Base-by-base conservation (phyloP, 192 early-diverging fungal species). In the Coemansia sp. region DNA sequence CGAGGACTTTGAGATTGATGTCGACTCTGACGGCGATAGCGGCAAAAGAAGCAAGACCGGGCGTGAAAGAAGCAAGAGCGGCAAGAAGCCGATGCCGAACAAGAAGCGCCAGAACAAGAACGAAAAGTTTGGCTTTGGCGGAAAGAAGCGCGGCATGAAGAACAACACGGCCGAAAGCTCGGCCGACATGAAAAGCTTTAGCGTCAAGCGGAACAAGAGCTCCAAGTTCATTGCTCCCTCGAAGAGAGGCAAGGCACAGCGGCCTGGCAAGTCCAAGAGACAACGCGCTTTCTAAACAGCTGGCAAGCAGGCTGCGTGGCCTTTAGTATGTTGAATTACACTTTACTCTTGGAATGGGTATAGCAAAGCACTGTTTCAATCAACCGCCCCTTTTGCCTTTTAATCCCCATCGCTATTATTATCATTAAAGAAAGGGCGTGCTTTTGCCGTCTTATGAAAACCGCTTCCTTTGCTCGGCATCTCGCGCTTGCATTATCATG, bases 91-190 rank as follows among this genome's bases (percentile, higher is more conserved):
- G 11, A 61, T 35, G 49, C 62, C 68, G 13, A 72, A 57, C 66
- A 62, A 65, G 39, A 89, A 87, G 68, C 85, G 90, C 24, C 74
- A 84, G 61, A 14, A 60, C 48, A 92, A 94, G 79, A 89, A 96
- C 70, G 74, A 85, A 35, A 94, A 92, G 82, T 98, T 87, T 73
- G 94, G 94, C 1, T 94, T 91, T 83, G 95, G 95, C 46, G 95
- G 95, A 48, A 88, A 88, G 71, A 92, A 93, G 82, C 81, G 90
- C 28, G 67, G 82, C 52, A 60, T 78, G 36, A 97, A 93, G 78
- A 81, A 75, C 42, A 97, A 97, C 70, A 91, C 90, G 9, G 78
- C 85, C 7, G 90, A 92, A 20, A 87, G 84, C 60, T 79, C 87
- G 14, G 86, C 80, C 27, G 93, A 93, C 71, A 71, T 97, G 45